Conservation (phyloP, 768 basidiomycete species). For the Glaciozyma martinii region DNA sequence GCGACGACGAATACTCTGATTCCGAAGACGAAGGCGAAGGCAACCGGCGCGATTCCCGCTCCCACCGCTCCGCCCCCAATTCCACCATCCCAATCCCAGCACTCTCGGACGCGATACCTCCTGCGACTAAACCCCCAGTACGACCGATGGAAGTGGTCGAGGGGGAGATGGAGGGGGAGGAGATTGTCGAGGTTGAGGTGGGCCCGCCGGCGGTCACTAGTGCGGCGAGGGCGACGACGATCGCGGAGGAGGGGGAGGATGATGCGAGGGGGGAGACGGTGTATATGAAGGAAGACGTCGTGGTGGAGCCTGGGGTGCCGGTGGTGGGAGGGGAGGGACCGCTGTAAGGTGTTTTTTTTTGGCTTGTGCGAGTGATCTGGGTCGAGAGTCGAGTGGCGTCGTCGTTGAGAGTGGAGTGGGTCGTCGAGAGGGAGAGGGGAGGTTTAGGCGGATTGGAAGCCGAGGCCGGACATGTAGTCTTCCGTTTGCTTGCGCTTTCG, state of each 20-base stretch:
- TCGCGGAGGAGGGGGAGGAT: slow-evolving; percentile 15
- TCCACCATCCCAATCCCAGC: not conserved
- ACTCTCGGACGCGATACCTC: not conserved
- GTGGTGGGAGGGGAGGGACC: not conserved
- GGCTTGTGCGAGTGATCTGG: too few species aligned
- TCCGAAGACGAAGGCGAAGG: slow-evolving; percentile 94
- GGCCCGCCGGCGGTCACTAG: slow-evolving; percentile 4
- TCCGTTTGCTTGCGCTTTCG: not conserved
- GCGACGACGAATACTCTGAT: slow-evolving; percentile 83
- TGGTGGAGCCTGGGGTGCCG: not conserved
- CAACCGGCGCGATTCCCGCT: slow-evolving; percentile 17
- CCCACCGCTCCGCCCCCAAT: slow-evolving; percentile 20
- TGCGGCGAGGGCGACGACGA: slow-evolving; percentile 27
- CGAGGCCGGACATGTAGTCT: not conserved
- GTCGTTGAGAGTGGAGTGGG: too few species aligned
- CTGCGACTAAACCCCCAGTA: not conserved
- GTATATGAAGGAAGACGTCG: not conserved
- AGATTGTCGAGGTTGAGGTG: not conserved
- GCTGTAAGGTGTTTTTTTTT: too few species aligned
- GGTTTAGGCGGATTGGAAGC: not conserved
- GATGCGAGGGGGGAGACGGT: not conserved
- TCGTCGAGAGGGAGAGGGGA: too few species aligned
- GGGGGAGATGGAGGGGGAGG: not conserved
- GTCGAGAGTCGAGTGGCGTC: too few species aligned
- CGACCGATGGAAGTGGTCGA: not conserved